A percentile compares a stretch with the other conserved stretches of the same genome.
phyloP scores from a whole-genome alignment of 306 rosid genomes.

The Trifolium subterraneum region DNA sequence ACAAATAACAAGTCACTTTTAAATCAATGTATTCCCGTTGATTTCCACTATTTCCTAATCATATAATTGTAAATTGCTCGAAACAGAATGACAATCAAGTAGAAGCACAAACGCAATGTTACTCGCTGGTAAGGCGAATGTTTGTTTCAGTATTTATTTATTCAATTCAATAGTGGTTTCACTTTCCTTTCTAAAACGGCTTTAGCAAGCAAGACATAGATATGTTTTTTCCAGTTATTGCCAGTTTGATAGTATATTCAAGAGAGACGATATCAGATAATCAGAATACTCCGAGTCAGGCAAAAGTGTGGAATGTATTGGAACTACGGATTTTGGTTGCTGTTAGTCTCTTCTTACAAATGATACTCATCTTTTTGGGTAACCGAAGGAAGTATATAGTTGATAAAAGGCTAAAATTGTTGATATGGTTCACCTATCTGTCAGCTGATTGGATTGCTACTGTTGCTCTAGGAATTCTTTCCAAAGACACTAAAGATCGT shows the following conservation, averaged over 20 bases:
- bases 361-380: conserved; percentile 34
- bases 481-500: conserved; percentile 13
- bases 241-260: neutral
- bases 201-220: neutral
- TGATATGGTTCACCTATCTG: conserved; percentile 44
- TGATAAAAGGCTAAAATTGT: neutral
- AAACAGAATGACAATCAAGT: neutral
- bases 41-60: too few species aligned
- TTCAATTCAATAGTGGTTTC: neutral
- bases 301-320: conserved; percentile 43
- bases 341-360: conserved; percentile 44
- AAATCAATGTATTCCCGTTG: too few species aligned
- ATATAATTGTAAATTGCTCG: neutral
- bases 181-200: neutral
- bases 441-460: conserved; percentile 50
- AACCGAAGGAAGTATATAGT: conserved; percentile 39
- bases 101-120: conserved; percentile 2
- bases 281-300: neutral
- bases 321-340: conserved; percentile 39
- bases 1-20: neutral
- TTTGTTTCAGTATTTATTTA: neutral
- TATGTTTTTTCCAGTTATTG: neutral
- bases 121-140: neutral
- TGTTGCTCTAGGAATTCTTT: conserved; percentile 34
- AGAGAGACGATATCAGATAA: neutral